These are phyloP conservation scores for Trichosporon sp. DNA, from an alignment of 1,284 basidiomycete genomes.

Conservation along the genomic window DNA sequence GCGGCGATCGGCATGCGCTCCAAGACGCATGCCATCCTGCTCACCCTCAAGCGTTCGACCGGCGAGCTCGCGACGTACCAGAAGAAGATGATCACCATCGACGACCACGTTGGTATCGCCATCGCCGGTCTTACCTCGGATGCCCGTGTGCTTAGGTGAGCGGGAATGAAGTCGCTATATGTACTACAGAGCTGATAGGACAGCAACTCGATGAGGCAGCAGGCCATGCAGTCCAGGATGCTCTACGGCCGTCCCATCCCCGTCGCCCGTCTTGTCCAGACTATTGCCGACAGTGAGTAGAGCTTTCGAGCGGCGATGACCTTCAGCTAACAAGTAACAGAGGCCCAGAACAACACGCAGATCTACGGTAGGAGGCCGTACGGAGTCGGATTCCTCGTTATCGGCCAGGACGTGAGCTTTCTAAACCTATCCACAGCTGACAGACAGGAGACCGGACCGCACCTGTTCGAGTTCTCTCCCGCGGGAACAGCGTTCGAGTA, in stretches of 20 bases:
- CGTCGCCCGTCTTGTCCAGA: slow-evolving; percentile 85
- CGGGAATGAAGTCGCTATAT: slow-evolving; percentile 14
- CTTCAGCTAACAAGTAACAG: slow-evolving; percentile 57
- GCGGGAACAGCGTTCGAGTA: slow-evolving; percentile 98
- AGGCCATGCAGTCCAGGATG: slow-evolving; percentile 94
- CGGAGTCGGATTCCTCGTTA: slow-evolving; percentile 97
- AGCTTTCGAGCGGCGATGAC: slow-evolving; percentile 20
- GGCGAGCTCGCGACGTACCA: slow-evolving; percentile 98
- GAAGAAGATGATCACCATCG: slow-evolving; percentile 99
- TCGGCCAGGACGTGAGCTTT: slow-evolving; percentile 74
- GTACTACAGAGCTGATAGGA: neutral
- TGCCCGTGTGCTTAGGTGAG: slow-evolving; percentile 90
- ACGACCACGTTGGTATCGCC: slow-evolving; percentile 97
- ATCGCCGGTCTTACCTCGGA: slow-evolving; percentile 98
- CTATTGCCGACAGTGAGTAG: slow-evolving; percentile 85
- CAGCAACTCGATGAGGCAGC: slow-evolving; percentile 99
- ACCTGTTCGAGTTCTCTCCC: slow-evolving; percentile 97
- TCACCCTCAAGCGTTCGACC: slow-evolving; percentile 97
- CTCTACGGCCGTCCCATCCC: slow-evolving; percentile 93
- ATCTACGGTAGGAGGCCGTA: slow-evolving; percentile 97
- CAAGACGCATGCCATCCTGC: slow-evolving; percentile 89
- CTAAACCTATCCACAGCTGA: slow-evolving; percentile 8
- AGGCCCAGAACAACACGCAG: slow-evolving; percentile 98
- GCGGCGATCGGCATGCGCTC: slow-evolving; percentile 94
- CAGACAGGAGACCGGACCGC: slow-evolving; percentile 76